Percentiles rank a stretch among this genome's conserved stretches.
These are phyloP conservation scores for Xerocomus potaroensis DNA, from an alignment of 768 basidiomycete species.

Conservation along the genomic window DNA sequence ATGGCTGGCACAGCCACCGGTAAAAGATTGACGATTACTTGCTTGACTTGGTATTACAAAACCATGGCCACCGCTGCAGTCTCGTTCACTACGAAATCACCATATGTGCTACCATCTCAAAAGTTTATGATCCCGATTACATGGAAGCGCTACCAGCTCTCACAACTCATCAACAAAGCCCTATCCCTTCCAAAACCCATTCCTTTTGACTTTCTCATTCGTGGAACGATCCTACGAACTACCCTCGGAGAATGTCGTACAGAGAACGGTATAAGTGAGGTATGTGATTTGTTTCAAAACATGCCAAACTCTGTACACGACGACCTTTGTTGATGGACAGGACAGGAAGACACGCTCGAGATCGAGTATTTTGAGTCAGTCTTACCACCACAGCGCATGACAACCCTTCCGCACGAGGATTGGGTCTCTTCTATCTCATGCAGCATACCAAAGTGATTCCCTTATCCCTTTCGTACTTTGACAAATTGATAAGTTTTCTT, in stretches of 20 bases:
- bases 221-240: conserved; percentile 72
- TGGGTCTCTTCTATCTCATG: conserved; percentile 88
- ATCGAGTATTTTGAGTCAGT: conserved; percentile 91
- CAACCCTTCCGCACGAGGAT: conserved; percentile 80
- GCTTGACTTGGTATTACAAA: no score
- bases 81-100: conserved; percentile 17
- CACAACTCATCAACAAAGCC: conserved; percentile 95
- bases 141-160: conserved; percentile 96
- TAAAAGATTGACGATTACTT: background rate
- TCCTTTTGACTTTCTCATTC: conserved; percentile 90
- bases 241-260: conserved; percentile 72
- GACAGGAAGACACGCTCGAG: conserved; percentile 83
- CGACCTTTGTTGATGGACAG: conserved; percentile 10
- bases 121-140: conserved; percentile 88
- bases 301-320: background rate
- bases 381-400: conserved; percentile 79
- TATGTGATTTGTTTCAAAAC: conserved; percentile 20
- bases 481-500: background rate
- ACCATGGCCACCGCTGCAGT: conserved; percentile 16
- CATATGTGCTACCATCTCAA: conserved; percentile 42
- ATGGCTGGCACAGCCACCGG: background rate
- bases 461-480: background rate
- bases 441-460: conserved; percentile 33
- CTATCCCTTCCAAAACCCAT: conserved; percentile 67
- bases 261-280: conserved; percentile 69